These are phyloP conservation scores for Scleromitrula shiraiana DNA, from an alignment of 2,329 filamentous ascomycete species.

Conservation along the genomic window DNA sequence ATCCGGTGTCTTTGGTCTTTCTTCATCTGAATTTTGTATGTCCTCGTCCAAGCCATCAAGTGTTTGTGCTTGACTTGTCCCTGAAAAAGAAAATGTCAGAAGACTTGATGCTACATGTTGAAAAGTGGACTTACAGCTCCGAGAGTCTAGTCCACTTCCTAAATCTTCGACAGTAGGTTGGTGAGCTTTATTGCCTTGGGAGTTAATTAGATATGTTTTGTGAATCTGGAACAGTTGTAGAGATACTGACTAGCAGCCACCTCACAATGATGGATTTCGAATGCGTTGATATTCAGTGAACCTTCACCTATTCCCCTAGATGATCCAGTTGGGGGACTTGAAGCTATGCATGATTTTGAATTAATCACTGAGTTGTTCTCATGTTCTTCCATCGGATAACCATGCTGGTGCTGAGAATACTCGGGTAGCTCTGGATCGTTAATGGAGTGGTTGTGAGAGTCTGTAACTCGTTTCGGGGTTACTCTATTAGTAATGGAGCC, in stretches of 20 bases:
- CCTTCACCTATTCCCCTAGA: too few species aligned
- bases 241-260: neutral
- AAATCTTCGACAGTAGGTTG: neutral
- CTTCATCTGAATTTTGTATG: neutral
- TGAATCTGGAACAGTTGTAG: too few species aligned
- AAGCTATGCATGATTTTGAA: too few species aligned
- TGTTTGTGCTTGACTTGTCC: constrained; percentile 7
- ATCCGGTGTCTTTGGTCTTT: constrained; percentile 1
- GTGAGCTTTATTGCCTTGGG: neutral
- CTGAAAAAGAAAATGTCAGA: neutral
- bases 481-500: constrained; percentile 17
- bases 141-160: neutral
- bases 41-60: neutral
- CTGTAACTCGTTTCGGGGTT: constrained; percentile 7
- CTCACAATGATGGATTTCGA: neutral
- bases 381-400: too few species aligned
- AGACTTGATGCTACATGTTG: too few species aligned
- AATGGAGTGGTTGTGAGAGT: neutral
- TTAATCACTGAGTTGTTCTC: too few species aligned
- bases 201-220: neutral
- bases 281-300: too few species aligned
- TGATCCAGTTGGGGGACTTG: too few species aligned
- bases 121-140: constrained; percentile 1
- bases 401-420: neutral
- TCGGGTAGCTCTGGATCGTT: neutral